These are phyloP conservation scores for Aspergillus fijiensis DNA, from an alignment of 2,329 filamentous ascomycete species.

Conservation along the genomic window DNA sequence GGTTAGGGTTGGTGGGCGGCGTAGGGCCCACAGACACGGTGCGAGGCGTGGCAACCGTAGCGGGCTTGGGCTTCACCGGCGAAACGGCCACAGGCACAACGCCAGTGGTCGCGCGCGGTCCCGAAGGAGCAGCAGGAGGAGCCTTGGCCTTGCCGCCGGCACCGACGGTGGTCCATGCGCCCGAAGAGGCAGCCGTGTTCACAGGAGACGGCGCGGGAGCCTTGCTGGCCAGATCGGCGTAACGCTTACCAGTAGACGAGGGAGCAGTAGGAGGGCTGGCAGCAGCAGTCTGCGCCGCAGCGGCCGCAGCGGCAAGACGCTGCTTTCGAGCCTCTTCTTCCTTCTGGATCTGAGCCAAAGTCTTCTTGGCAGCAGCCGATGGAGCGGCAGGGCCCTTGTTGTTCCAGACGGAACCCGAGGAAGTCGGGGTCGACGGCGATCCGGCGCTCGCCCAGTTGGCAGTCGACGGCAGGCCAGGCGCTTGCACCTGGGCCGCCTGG, in stretches of 20 bases:
- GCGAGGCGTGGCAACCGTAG: conserved; percentile 54
- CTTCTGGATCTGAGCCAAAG: conserved; percentile 90
- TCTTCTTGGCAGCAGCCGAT: conserved; percentile 68
- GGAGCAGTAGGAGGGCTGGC: conserved; percentile 41
- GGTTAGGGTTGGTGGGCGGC: conserved; percentile 48
- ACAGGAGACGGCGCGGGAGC: conserved; percentile 48
- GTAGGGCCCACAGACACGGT: conserved; percentile 47
- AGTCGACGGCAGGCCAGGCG: conserved; percentile 77
- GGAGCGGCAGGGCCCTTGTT: conserved; percentile 48
- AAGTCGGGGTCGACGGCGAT: conserved; percentile 65
- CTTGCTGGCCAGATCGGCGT: conserved; percentile 91
- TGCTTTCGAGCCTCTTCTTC: conserved; percentile 92
- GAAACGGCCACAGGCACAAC: conserved; percentile 39
- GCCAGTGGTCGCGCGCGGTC: conserved; percentile 50
- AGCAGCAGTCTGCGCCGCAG: conserved; percentile 47
- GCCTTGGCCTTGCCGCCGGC: conserved; percentile 88
- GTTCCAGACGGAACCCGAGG: conserved; percentile 50
- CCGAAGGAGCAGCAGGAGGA: conserved; percentile 52
- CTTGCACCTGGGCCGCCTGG: conserved; percentile 60
- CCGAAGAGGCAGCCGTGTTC: conserved; percentile 42
- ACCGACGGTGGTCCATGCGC: conserved; percentile 92
- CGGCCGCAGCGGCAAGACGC: conserved; percentile 59
- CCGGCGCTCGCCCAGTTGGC: conserved; percentile 82
- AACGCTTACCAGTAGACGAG: conserved; percentile 70
- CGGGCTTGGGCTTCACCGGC: conserved; percentile 50